Base-by-base conservation (phyloP, 805 yeast species). In the Yamadazyma nakazawae region DNA sequence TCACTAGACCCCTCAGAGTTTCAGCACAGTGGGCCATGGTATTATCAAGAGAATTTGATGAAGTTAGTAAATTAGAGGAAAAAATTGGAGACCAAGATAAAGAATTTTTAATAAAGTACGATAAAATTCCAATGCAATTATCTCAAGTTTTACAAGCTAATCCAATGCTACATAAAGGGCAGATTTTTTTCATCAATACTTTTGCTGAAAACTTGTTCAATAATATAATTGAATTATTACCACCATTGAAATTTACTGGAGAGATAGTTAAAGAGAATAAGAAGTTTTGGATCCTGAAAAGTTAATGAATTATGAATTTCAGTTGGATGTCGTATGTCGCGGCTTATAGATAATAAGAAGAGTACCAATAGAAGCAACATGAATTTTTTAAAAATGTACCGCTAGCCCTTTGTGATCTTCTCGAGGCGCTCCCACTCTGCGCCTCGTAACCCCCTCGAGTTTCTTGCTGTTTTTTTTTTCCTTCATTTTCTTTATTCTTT, bases 1-100 rank as follows among this genome's bases (percentile, higher is more conserved):
- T 91, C 18, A 81, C 96, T 9, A 72, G 98, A 50, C 89, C 91
- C 4, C 68, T 88, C 47, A 68, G 77, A 32, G 80, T 88, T 2
- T 84, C 92, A 18, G 79, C 88, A 1, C 83, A 85, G 66, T 91
- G 97, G 97, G 97, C 96, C 4, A 68, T 79, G 51, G 80, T 84
- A n/a, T 74, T 91, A 36, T 76, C 85, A 1, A 70, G 86, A 51
- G 97, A 91, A 64, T 88, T 90, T 55, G 75, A 73, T 38, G 91
- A 87, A 60, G 80, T 88, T 49, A 68, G 75, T 5, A 62, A 59
- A 31, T 68, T 90, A 30, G 84, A 83, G 48, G 60, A 64, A 14
- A 40, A 44, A 26, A 43, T 52, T 26, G 44, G 26, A 28, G 49
- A 45, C 26, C 38, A 40, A 7, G 35, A 16, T 18, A 28, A 38